Evolutionary conservation across 495 filamentous ascomycete genomes (phyloP).

Genomic region (Astrothelium subdiscretum): DNA sequence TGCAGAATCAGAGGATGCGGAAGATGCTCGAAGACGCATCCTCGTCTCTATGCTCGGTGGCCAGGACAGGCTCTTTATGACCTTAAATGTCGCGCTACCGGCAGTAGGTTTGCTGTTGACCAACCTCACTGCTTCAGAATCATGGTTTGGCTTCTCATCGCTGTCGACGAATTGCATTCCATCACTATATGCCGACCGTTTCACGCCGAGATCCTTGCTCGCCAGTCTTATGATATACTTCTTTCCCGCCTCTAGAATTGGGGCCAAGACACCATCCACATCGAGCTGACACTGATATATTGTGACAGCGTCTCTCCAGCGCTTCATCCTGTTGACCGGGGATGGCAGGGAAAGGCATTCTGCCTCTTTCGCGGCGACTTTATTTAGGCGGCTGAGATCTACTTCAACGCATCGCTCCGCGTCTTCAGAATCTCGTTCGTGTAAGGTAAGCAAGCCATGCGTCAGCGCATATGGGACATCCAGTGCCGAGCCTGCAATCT

Average conservation of each 20-base stretch:
- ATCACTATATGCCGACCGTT: constrained; percentile 12
- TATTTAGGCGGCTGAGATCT: constrained; percentile 8
- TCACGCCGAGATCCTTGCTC: constrained; percentile 13
- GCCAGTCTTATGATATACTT: constrained; percentile 19
- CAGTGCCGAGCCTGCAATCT: constrained; percentile 15
- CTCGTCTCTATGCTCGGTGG: constrained; percentile 17
- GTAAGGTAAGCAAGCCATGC: constrained; percentile 17
- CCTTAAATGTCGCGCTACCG: constrained; percentile 18
- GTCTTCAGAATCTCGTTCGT: constrained; percentile 16
- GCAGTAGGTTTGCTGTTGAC: constrained; percentile 20
- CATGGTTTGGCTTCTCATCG: constrained; percentile 5
- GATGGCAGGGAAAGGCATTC: constrained; percentile 19
- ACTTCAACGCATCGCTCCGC: constrained; percentile 10
- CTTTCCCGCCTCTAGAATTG: constrained; percentile 15
- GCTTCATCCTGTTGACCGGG: constrained; percentile 15
- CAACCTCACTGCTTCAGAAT: constrained; percentile 14
- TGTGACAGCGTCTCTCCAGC: constrained; percentile 17
- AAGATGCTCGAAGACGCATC: constrained; percentile 16
- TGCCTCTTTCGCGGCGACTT: constrained; percentile 12
- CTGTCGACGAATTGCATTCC: constrained; percentile 10
- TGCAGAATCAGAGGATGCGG: constrained; percentile 4
- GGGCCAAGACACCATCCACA: constrained; percentile 17
- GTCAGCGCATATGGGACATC: constrained; percentile 19
- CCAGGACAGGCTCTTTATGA: constrained; percentile 10
- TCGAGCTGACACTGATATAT: constrained; percentile 17